Base-by-base conservation (phyloP, 2,329 filamentous ascomycete genomes). In the Cadophora gregata region DNA sequence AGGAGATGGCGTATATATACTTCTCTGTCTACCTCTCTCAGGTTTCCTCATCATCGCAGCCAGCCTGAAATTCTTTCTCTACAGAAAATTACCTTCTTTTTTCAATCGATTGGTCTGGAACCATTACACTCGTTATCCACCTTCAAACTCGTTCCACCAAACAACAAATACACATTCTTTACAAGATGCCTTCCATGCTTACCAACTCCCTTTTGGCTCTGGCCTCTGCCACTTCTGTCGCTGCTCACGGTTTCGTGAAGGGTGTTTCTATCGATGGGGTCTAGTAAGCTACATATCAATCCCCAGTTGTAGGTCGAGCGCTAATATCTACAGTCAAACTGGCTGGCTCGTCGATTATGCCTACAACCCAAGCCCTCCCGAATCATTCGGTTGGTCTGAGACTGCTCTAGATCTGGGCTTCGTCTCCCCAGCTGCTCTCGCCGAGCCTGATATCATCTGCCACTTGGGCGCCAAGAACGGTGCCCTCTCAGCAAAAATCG, bases 371-470 rank as follows among this genome's bases (percentile, higher is more conserved):
- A 63, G 36, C 50, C 73, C 72, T 21, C 76, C 74, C 19, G 73
- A 59, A 33, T 67, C 72, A 10, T 71, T 79, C 61, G 81, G 80
- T n/a, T 83, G 81, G 81, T 78, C 67, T 14, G 71, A 80, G 62
- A 74, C 75, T 31, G 80, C 84, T 66, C 73, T 71, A 1, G 80
- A 82, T 71, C 81, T 82, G 67, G 81, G 82, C 24, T 84, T 81
- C 76, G 82, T 86, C 62, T 80, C 80, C 25, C 84, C 85, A 6
- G 78, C 76, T 61, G 76, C 77, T 47, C 83, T 80, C 69, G 71
- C 68, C 19, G 69, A 69, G 33, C 73, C 78, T 0, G 81, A 84
- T 59, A 85, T 85, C 70, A 80, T 83, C 74, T 85, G 84, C 75
- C 82, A 85, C 75, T 78, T 75, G 24, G 74, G 76, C n/a, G 79